Evolutionary conservation across 352 stramenopile genomes (phyloP).

Genomic region (Phytophthora pini): DNA sequence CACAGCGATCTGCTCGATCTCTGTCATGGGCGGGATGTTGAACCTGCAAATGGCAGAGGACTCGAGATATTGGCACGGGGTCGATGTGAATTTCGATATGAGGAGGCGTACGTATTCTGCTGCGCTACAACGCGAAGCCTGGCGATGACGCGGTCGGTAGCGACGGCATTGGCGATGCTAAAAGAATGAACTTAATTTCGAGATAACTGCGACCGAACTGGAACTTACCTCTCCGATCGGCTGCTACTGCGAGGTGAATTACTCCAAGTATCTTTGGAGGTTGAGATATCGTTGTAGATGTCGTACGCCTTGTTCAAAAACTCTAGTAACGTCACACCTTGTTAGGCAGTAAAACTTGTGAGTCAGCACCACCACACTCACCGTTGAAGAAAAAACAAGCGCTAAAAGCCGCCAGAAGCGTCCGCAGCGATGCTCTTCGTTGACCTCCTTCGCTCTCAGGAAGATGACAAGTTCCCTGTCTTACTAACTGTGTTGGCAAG

Average conservation of each 20-base stretch:
- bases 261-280: conserved; percentile 26
- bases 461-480: conserved; percentile 52
- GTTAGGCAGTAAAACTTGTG: neutral
- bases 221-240: conserved; percentile 51
- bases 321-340: conserved; percentile 30
- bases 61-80: neutral
- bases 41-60: conserved; percentile 30
- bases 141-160: conserved; percentile 55
- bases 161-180: conserved; percentile 57
- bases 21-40: conserved; percentile 52
- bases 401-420: conserved; percentile 46
- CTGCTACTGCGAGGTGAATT: conserved; percentile 3
- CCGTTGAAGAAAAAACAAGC: conserved; percentile 64
- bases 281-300: conserved; percentile 54
- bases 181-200: neutral
- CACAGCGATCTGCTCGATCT: conserved; percentile 58
- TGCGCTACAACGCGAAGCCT: conserved; percentile 53
- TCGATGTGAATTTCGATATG: neutral
- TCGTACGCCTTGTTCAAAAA: conserved; percentile 57
- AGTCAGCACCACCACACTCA: conserved; percentile 8
- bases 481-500: conserved; percentile 47
- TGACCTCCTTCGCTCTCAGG: conserved; percentile 39
- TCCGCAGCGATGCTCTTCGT: conserved; percentile 31
- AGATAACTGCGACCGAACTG: neutral
- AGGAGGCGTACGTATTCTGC: conserved; percentile 45